phyloP scores from a whole-genome alignment of 2,329 filamentous ascomycete species.

The Myrmaecium sp. region DNA sequence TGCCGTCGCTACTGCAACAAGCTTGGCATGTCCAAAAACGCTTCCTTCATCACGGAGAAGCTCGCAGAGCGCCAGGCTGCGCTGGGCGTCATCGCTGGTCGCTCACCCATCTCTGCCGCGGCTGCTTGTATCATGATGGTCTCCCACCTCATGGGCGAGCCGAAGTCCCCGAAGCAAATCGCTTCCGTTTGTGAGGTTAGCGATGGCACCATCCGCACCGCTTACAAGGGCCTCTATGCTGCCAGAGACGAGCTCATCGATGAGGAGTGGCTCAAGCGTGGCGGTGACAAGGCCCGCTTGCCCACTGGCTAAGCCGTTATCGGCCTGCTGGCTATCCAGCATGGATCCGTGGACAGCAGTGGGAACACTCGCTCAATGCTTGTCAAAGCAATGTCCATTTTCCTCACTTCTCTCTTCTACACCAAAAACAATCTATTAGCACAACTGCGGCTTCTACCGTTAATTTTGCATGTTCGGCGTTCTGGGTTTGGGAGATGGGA shows the following conservation, averaged over 20 bases:
- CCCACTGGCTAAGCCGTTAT: constrained; percentile 34
- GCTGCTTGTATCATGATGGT: constrained; percentile 96
- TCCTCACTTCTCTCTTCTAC: too few relatives aligned
- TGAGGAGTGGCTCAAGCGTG: constrained; percentile 55
- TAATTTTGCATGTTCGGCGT: too few relatives aligned
- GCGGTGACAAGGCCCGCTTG: constrained; percentile 54
- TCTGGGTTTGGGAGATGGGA: too few relatives aligned
- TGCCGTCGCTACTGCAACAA: constrained; percentile 81
- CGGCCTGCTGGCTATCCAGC: too few relatives aligned
- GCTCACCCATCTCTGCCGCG: constrained; percentile 84
- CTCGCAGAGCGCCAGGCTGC: constrained; percentile 63
- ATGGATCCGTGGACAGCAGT: too few relatives aligned
- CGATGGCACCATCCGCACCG: constrained; percentile 90
- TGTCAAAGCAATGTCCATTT: too few relatives aligned
- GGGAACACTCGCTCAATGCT: too few relatives aligned
- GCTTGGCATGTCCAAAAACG: constrained; percentile 56
- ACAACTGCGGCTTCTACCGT: too few relatives aligned
- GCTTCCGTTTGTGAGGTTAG: constrained; percentile 73
- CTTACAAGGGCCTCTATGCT: constrained; percentile 75
- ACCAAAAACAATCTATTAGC: too few relatives aligned
- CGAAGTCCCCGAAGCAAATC: constrained; percentile 72
- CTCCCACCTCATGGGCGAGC: constrained; percentile 66
- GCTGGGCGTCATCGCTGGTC: constrained; percentile 70
- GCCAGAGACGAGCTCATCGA: constrained; percentile 60
- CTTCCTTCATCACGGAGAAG: constrained; percentile 63